phyloP scores from a whole-genome alignment of 176 grass and related monocot species.

The Elymus sibiricus region DNA sequence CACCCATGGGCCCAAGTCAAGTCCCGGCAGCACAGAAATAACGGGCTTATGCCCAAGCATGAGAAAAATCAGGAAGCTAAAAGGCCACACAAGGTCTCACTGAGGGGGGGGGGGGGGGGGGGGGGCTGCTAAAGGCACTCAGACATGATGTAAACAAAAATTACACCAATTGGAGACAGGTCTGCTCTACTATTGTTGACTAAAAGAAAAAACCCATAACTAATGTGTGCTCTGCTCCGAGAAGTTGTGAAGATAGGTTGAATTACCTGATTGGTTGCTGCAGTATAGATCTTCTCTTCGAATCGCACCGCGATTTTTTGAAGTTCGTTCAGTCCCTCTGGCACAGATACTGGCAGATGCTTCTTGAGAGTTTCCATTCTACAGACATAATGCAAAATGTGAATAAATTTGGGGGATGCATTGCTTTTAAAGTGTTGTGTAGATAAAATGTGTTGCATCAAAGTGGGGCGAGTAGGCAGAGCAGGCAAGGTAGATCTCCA shows the following conservation, averaged over 20 bases:
- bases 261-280: conserved; percentile 66
- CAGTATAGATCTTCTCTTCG: conserved; percentile 89
- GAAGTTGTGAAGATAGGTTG: neutral
- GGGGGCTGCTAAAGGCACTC: neutral
- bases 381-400: conserved; percentile 19
- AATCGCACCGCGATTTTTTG: conserved; percentile 78
- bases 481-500: neutral
- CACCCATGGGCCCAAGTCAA: neutral
- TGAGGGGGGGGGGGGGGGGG: neutral
- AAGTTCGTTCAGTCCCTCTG: conserved; percentile 79
- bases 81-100: neutral
- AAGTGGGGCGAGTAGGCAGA: neutral
- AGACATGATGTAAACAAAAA: neutral
- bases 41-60: neutral
- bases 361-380: conserved; percentile 98
- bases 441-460: neutral
- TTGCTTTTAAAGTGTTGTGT: neutral
- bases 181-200: neutral
- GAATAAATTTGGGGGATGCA: neutral
- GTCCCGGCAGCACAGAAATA: neutral
- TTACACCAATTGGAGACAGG: neutral
- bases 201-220: neutral
- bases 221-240: neutral
- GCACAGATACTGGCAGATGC: conserved; percentile 64
- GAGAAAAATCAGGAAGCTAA: neutral